A percentile compares a stretch with the other conserved stretches of the same genome.
phyloP scores from a whole-genome alignment of 2,329 filamentous ascomycete genomes.

The Xylaria sp. region DNA sequence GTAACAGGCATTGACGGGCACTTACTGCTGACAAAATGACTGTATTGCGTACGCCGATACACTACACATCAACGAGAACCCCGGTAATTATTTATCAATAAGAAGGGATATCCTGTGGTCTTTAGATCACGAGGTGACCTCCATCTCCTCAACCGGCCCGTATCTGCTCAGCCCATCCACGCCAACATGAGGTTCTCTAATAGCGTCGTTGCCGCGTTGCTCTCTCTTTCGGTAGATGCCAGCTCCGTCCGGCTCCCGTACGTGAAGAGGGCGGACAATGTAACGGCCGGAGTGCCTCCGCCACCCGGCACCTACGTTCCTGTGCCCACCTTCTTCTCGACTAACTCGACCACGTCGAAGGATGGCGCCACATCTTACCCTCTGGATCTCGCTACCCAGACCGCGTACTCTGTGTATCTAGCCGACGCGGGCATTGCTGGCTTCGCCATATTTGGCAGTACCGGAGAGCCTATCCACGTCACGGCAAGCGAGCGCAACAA shows the following conservation, averaged over 20 bases:
- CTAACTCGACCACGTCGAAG: conserved; percentile 50
- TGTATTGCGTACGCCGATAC: not conserved
- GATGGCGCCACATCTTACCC: conserved; percentile 58
- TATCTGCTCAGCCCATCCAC: conserved; percentile 2
- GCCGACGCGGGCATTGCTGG: conserved; percentile 69
- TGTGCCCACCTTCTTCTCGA: conserved; percentile 72
- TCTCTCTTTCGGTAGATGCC: conserved; percentile 28
- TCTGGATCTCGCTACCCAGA: conserved; percentile 69
- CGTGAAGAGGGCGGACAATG: conserved; percentile 30
- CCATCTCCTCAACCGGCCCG: conserved; percentile 4
- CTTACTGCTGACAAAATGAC: conserved; percentile 29
- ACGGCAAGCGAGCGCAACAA: conserved; percentile 66
- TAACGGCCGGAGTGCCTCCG: conserved; percentile 48
- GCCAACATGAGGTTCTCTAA: conserved; percentile 31
- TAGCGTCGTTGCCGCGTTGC: conserved; percentile 18
- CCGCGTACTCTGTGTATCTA: conserved; percentile 68
- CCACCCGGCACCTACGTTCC: conserved; percentile 69
- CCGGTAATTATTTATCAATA: conserved; percentile 21
- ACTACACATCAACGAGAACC: not conserved
- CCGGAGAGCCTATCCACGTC: conserved; percentile 73
- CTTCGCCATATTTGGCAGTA: conserved; percentile 71
- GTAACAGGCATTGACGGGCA: conserved; percentile 17
- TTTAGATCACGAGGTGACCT: conserved; percentile 11
- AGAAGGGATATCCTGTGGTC: conserved; percentile 19
- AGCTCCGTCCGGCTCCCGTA: conserved; percentile 28